Evolutionary conservation across 345 rosid genomes (phyloP), one percentile per base, ranked within the genome.

Genomic region (Rhodamnia rubescens): DNA sequence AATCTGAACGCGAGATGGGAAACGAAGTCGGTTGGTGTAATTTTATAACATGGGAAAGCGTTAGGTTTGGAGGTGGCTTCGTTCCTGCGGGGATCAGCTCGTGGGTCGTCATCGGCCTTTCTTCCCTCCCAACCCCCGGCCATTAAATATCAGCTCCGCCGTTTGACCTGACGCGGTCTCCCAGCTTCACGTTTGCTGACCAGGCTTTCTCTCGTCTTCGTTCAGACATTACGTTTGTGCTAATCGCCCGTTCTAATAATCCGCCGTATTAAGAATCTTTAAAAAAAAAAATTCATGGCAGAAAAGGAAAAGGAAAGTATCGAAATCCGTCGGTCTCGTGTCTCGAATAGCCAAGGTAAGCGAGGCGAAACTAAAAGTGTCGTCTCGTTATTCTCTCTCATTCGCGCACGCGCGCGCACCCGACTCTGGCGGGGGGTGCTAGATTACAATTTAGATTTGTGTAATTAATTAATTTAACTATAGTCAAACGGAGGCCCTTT

Each of bases 381-480:
- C 3, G 1, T 64, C 42, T 0, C 5, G 0, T 58, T 27, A 2
- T 0, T 12, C 2, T 13, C n/a, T 58, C 0, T 58, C 12, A 6
- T n/a, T 13, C 16, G 13, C 32, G n/a, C 27, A 0, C 27, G 4
- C 27, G n/a, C 27, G 0, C 27, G 4, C 27, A 1, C 32, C 15
- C 69, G 4, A 7, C 7, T 61, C 8, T 29, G 5, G 10, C 1
- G 2, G 40, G 40, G 3, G 11, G 1, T 21, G 15, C 0, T 10
- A 7, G 29, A 29, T 61, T 29, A 16, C 74, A 16, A 61, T 7
- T 61, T 29, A 61, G 5, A 27, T 61, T 29, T 14, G 11, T 1
- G 15, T 36, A 36, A 36, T 36, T 14, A 61, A 1, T 27, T 29
- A 6, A 61, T 61, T 61, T 27, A 29, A 7, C 10, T 61, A 15